These are phyloP conservation scores for Prunus mongolica DNA, from an alignment of 306 rosid species.

Conservation along the genomic window DNA sequence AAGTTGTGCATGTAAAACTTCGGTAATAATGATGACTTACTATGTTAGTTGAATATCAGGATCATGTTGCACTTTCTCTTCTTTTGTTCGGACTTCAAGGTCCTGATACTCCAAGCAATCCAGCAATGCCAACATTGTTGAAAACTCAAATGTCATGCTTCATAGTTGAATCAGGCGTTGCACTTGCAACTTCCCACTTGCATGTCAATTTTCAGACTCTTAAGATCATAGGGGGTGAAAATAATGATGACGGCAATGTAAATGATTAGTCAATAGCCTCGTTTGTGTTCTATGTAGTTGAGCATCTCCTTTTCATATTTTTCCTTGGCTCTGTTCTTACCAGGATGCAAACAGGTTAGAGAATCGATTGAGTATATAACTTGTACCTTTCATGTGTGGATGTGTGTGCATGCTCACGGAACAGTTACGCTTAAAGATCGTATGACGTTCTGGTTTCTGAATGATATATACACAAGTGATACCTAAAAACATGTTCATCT, in stretches of 20 bases:
- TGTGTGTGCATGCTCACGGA: neutral
- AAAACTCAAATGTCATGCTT: neutral
- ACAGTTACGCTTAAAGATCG: neutral
- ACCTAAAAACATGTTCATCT: neutral
- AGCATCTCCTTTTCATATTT: neutral
- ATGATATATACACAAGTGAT: neutral
- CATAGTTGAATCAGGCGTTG: neutral
- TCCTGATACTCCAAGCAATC: neutral
- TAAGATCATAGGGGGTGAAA: neutral
- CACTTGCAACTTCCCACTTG: neutral
- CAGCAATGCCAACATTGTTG: neutral
- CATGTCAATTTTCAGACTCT: neutral
- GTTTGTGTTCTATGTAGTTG: neutral
- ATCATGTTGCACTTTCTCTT: too few species aligned
- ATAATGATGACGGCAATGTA: neutral
- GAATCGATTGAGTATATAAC: neutral
- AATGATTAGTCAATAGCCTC: neutral
- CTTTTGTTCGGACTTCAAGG: neutral
- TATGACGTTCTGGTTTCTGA: neutral
- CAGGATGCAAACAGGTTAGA: neutral
- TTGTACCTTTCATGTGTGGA: neutral
- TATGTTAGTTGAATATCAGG: neutral
- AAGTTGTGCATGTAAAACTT: conserved; percentile 10
- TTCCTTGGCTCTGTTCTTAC: neutral
- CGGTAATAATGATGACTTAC: neutral